These are phyloP conservation scores for Grigorovia transvaalensis DNA, from an alignment of 805 yeast genomes.

Conservation along the genomic window DNA sequence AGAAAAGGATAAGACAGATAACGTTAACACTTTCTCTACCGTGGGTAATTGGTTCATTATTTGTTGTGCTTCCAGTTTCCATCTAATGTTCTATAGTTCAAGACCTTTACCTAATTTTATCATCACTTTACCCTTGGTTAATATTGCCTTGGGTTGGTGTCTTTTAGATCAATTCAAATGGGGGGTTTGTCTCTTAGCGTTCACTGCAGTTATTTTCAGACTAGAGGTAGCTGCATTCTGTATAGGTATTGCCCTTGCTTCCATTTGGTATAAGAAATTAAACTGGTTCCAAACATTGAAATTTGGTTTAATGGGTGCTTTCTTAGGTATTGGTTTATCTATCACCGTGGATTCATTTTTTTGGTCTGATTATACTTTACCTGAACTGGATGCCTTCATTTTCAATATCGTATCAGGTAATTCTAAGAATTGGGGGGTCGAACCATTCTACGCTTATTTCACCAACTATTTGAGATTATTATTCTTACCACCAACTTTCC, in stretches of 20 bases:
- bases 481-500: constrained; percentile 39
- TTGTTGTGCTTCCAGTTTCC: constrained; percentile 62
- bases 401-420: constrained; percentile 74
- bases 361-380: constrained; percentile 56
- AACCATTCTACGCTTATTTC: constrained; percentile 65
- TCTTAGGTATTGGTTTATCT: constrained; percentile 35
- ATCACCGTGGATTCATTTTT: constrained; percentile 60
- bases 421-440: constrained; percentile 73
- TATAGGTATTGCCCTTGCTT: constrained; percentile 37
- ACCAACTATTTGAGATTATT: constrained; percentile 33
- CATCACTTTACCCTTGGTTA: constrained; percentile 61
- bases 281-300: constrained; percentile 32
- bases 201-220: constrained; percentile 60
- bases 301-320: constrained; percentile 38
- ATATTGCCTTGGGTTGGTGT: constrained; percentile 41
- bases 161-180: constrained; percentile 39
- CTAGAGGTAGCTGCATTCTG: constrained; percentile 55
- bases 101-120: constrained; percentile 83
- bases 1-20: constrained; percentile 7
- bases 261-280: constrained; percentile 38
- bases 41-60: constrained; percentile 50
- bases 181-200: constrained; percentile 46
- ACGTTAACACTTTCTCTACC: constrained; percentile 10
- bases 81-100: constrained; percentile 66
- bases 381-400: constrained; percentile 63